Evolutionary conservation across 148 eudicot species (phyloP).

Genomic region (Selenicereus undatus): DNA sequence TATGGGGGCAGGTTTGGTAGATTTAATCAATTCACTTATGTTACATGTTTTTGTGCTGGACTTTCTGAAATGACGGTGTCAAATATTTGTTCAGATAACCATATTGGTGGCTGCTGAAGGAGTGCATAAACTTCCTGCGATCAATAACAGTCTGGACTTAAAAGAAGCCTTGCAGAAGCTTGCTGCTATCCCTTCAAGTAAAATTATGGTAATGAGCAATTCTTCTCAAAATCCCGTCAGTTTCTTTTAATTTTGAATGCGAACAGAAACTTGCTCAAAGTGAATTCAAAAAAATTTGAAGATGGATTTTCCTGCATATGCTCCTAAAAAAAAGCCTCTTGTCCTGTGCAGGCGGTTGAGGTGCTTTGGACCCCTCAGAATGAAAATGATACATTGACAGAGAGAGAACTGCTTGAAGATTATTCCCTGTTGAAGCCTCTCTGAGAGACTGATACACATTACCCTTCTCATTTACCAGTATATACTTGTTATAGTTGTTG

Average conservation of each 20-base stretch:
- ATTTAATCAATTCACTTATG: too few relatives aligned
- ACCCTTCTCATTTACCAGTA: background rate
- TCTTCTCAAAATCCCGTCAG: background rate
- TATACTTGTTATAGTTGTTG: constrained; percentile 7
- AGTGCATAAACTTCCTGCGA: constrained; percentile 66
- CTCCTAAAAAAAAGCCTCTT: background rate
- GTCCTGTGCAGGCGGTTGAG: constrained; percentile 64
- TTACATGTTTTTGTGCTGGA: background rate
- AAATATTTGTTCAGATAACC: constrained; percentile 51
- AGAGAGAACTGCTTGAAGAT: constrained; percentile 72
- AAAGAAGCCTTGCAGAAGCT: constrained; percentile 84
- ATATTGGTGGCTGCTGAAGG: constrained; percentile 94
- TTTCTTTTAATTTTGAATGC: background rate
- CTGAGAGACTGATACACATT: constrained; percentile 16
- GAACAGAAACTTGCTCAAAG: background rate
- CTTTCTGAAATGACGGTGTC: background rate
- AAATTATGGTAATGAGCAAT: constrained; percentile 50
- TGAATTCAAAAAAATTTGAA: background rate
- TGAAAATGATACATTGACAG: constrained; percentile 65
- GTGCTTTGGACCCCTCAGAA: constrained; percentile 85
- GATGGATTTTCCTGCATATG: background rate
- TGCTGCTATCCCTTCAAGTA: constrained; percentile 69
- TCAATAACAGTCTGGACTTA: constrained; percentile 62
- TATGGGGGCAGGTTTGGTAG: too few relatives aligned
- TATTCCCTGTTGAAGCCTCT: constrained; percentile 69